A percentile compares a stretch with the other conserved stretches of the same genome.
These are phyloP conservation scores for Alternaria alternata DNA, from an alignment of 2,329 filamentous ascomycete genomes.

Conservation along the genomic window DNA sequence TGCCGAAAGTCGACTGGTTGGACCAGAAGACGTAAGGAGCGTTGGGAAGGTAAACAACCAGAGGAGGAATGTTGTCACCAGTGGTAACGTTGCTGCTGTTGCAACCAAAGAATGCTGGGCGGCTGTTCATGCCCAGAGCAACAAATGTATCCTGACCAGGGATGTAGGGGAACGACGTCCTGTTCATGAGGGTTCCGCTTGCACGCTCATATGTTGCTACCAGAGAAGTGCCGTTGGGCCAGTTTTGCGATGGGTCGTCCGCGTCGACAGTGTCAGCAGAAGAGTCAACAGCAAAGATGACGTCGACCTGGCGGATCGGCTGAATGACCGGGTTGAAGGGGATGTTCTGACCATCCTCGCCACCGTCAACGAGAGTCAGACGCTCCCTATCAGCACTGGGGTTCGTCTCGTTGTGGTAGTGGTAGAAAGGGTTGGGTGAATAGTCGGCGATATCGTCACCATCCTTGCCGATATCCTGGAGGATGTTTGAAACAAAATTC, in stretches of 20 bases:
- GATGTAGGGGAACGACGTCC: conserved; percentile 74
- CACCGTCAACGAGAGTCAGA: conserved; percentile 80
- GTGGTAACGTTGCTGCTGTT: conserved; percentile 68
- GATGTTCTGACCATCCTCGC: conserved; percentile 80
- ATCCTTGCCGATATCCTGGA: conserved; percentile 63
- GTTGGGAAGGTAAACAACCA: conserved; percentile 90
- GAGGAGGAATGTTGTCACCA: conserved; percentile 61
- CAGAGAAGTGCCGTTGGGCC: conserved; percentile 80
- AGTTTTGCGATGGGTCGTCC: conserved; percentile 56
- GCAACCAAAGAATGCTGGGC: conserved; percentile 84
- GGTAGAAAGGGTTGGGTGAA: conserved; percentile 77
- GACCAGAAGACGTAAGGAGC: conserved; percentile 77
- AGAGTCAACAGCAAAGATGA: conserved; percentile 81
- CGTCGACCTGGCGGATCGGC: conserved; percentile 74
- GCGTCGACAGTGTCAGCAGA: conserved; percentile 71
- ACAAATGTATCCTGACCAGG: conserved; percentile 81
- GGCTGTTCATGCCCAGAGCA: conserved; percentile 76
- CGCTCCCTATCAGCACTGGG: conserved; percentile 61
- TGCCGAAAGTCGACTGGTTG: conserved; percentile 79
- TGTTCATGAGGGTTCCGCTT: conserved; percentile 66
- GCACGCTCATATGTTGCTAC: conserved; percentile 77
- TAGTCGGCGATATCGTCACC: conserved; percentile 79
- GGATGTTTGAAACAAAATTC: conserved; percentile 60
- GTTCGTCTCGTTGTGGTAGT: conserved; percentile 68
- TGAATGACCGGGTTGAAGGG: conserved; percentile 81